These are phyloP conservation scores for Neonectria magnoliae DNA, from an alignment of 2,329 filamentous ascomycete species.

Conservation along the genomic window DNA sequence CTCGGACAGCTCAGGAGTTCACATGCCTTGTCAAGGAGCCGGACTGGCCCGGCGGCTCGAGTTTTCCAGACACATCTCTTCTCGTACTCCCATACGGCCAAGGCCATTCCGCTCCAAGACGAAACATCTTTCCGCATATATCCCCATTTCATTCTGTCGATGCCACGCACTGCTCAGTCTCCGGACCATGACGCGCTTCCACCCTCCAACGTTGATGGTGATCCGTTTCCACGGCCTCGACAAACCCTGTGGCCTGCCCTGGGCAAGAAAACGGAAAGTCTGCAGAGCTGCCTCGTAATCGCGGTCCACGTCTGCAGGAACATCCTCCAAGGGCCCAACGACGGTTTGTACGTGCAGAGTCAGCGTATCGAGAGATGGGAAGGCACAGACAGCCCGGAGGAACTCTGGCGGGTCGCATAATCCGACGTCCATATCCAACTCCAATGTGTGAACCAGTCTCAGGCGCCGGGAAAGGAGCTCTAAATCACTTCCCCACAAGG, in stretches of 20 bases:
- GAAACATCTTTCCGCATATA: constrained; percentile 60
- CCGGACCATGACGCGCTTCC: constrained; percentile 57
- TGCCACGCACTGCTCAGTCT: constrained; percentile 55
- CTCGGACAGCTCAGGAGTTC: neutral
- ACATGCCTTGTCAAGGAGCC: constrained; percentile 27
- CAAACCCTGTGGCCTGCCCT: constrained; percentile 37
- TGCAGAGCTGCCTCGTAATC: constrained; percentile 51
- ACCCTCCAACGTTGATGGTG: constrained; percentile 60
- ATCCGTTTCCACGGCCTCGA: constrained; percentile 50
- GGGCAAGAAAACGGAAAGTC: constrained; percentile 47
- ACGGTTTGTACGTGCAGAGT: constrained; percentile 58
- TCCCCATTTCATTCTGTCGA: constrained; percentile 51
- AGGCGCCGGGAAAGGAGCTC: constrained; percentile 46
- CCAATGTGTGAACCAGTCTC: constrained; percentile 50
- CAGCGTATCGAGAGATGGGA: constrained; percentile 53
- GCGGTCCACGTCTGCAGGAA: constrained; percentile 44
- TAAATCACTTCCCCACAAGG: constrained; percentile 49
- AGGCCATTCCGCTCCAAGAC: constrained; percentile 47
- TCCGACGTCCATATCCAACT: constrained; percentile 58
- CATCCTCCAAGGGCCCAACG: constrained; percentile 46
- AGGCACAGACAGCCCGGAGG: constrained; percentile 51
- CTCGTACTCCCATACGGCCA: constrained; percentile 37
- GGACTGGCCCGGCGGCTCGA: constrained; percentile 39
- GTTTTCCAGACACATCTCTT: constrained; percentile 43
- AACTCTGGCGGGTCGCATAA: constrained; percentile 50